Evolutionary conservation across 208 protist genomes (phyloP).

Genomic region (Tritrichomonas musculus): DNA sequence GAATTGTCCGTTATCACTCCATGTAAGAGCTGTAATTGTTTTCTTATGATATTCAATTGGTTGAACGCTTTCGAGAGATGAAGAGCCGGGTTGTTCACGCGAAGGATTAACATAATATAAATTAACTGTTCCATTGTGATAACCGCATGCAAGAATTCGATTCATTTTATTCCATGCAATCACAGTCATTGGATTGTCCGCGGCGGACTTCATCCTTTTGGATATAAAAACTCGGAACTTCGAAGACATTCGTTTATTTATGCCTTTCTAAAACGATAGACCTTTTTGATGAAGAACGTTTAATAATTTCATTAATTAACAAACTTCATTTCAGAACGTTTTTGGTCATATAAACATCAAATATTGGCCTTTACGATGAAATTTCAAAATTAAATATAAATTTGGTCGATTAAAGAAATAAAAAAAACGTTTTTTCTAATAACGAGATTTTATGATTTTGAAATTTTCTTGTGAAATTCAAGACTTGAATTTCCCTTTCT

Average conservation of each 20-base stretch:
- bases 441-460: too few species aligned
- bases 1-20: neutral
- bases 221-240: slow-evolving; percentile 3
- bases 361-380: too few species aligned
- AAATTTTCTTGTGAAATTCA: too few species aligned
- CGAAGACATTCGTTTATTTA: neutral
- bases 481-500: too few species aligned
- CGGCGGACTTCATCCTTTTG: neutral
- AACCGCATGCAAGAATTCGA: neutral
- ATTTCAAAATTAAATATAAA: too few species aligned
- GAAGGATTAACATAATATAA: neutral
- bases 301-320: too few species aligned
- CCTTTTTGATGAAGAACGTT: too few species aligned
- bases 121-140: neutral
- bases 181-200: neutral
- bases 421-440: too few species aligned
- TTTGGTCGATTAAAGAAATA: too few species aligned
- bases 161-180: neutral
- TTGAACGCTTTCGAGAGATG: neutral
- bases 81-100: neutral
- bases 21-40: neutral
- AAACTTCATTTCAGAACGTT: too few species aligned
- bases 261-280: too few species aligned
- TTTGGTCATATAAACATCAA: too few species aligned
- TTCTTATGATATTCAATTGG: neutral